Conservation (phyloP, 2,329 filamentous ascomycete genomes). For the Colletotrichum sp. region DNA sequence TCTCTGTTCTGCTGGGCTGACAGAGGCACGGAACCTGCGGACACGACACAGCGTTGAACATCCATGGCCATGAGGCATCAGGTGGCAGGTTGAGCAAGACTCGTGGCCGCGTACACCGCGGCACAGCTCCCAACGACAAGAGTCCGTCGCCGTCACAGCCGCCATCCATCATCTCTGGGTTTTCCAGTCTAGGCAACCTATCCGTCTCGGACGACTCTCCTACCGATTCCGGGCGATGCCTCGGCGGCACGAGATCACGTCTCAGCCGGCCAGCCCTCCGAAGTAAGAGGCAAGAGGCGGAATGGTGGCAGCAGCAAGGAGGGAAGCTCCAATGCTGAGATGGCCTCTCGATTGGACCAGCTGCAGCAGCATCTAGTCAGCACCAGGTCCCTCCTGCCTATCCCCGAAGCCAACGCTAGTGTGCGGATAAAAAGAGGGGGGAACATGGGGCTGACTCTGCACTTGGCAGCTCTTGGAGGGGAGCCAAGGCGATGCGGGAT, state of each 20-base stretch:
- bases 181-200: neutral
- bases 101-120: neutral
- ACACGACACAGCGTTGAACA: neutral
- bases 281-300: neutral
- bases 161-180: neutral
- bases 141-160: neutral
- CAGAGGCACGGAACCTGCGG: neutral
- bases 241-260: conserved; percentile 5
- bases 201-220: neutral
- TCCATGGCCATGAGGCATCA: neutral
- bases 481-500: conserved; percentile 10
- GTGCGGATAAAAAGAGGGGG: conserved; percentile 14
- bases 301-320: neutral
- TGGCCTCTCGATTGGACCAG: neutral
- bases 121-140: neutral
- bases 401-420: neutral
- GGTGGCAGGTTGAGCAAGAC: neutral
- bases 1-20: neutral
- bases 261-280: neutral
- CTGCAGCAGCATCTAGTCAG: neutral
- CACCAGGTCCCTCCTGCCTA: neutral
- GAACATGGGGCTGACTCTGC: neutral
- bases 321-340: neutral
- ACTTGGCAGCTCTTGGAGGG: conserved; percentile 1
- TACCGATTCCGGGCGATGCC: neutral